A percentile compares a stretch with the other conserved stretches of the same genome.
phyloP scores from a whole-genome alignment of 2,329 filamentous ascomycete species.

The Malbranchea cinnamomea region DNA sequence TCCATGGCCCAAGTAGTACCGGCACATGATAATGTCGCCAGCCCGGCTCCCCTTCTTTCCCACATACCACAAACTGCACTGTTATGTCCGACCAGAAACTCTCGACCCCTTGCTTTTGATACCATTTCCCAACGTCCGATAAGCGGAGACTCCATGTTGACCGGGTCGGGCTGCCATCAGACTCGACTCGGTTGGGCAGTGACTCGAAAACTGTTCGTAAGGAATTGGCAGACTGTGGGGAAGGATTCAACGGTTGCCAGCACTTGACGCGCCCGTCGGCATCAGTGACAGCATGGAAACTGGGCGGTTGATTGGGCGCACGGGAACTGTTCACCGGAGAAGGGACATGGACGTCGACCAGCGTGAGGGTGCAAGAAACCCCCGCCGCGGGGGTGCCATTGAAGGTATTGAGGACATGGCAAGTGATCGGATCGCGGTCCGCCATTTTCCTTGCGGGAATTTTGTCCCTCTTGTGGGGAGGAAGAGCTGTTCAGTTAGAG shows the following conservation, averaged over 20 bases:
- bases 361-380: conserved; percentile 35
- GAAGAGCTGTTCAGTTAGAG: not conserved
- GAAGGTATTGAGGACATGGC: conserved; percentile 35
- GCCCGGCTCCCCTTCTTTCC: conserved; percentile 26
- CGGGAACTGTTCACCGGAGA: conserved; percentile 12
- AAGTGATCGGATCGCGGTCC: conserved; percentile 32
- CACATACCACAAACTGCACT: conserved; percentile 35
- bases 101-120: conserved; percentile 28
- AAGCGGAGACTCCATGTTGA: conserved; percentile 34
- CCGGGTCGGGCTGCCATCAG: conserved; percentile 18
- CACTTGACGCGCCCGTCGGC: conserved; percentile 32
- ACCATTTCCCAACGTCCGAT: conserved; percentile 31
- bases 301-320: conserved; percentile 11
- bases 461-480: conserved; percentile 2
- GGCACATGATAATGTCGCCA: conserved; percentile 38
- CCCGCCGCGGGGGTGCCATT: conserved; percentile 30
- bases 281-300: conserved; percentile 28
- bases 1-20: conserved; percentile 36
- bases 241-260: conserved; percentile 20
- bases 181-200: not conserved
- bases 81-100: conserved; percentile 37
- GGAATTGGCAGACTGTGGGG: not conserved
- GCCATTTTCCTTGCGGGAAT: conserved; percentile 5
- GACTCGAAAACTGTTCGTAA: not conserved
- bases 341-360: conserved; percentile 40